Base-by-base conservation (phyloP, 352 stramenopile species). In the Pilasporangium apinafurcum region DNA sequence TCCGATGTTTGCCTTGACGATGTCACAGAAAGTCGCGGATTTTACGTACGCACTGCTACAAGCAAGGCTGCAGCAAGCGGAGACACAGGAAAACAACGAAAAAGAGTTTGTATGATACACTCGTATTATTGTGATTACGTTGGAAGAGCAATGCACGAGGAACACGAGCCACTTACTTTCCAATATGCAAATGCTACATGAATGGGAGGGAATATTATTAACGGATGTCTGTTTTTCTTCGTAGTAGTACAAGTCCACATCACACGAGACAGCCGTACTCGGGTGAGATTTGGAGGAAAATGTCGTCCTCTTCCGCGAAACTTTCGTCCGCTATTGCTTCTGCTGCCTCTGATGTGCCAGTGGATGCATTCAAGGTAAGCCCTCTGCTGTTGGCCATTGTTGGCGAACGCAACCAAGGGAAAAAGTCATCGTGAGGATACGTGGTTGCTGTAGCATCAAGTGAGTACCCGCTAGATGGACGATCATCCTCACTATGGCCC, bases 251-350 rank as follows among this genome's bases (percentile, higher is more conserved):
- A n/a, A n/a, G n/a, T n/a, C n/a, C n/a, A n/a, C n/a, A n/a, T n/a
- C 66, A 92, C 33, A 88, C 77, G 12, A 92, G 62, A 34, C 77
- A 92, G 30, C 80, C 80, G 44, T 88, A 92, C 46, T 90, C 77
- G 5, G 80, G 76, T 3, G 80, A 92, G 41, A 92, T 89, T 35
- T 92, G 80, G 31, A 85, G 65, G 44, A 92, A 92, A 35, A 92
- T 79, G 45, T 89, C 77, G 45, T 92, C 80, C 14, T 86, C 72
- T 3, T 34, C 1, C 45, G 53, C 20, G 75, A 63, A 20, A 62
- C 37, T 27, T 61, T 36, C 32, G 40, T 48, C 3, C 37, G 38
- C 31, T 36, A 12, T 5, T 45, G 28, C 13, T 44, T 28, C 21
- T 58, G 51, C 20, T 52, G 30, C 27, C 53, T 29, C 26, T 59